Evolutionary conservation across 768 basidiomycete species (phyloP).

Genomic region (Lentinula detonsa): DNA sequence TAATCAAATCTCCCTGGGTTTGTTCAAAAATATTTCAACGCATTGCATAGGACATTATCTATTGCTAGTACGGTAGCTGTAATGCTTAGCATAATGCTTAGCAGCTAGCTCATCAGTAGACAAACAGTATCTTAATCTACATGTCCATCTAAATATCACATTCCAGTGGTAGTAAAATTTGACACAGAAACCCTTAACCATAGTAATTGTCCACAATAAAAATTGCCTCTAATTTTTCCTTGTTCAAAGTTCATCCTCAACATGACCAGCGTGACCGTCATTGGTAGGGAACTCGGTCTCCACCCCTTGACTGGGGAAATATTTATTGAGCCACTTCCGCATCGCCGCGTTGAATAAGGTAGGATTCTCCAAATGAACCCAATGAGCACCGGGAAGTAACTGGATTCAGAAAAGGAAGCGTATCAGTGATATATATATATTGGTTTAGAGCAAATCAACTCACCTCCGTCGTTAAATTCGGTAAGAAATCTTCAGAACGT

Average conservation of each 20-base stretch:
- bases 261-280: neutral
- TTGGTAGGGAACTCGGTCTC: neutral
- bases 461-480: constrained; percentile 34
- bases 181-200: too few species aligned
- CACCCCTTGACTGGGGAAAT: neutral
- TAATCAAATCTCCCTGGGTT: neutral
- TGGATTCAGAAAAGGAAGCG: constrained; percentile 13
- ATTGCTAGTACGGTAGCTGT: neutral
- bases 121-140: neutral
- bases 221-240: too few species aligned
- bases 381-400: constrained; percentile 54
- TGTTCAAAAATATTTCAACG: neutral
- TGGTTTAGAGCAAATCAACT: neutral
- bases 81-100: neutral
- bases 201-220: too few species aligned
- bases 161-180: too few species aligned
- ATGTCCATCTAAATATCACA: neutral
- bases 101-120: neutral
- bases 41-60: neutral
- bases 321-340: constrained; percentile 41
- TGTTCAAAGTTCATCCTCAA: neutral
- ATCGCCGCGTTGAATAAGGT: constrained; percentile 44
- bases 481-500: constrained; percentile 30
- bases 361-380: constrained; percentile 62
- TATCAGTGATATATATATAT: neutral